phyloP scores from a whole-genome alignment of 306 rosid genomes.

The Lathyrus tuberosus region DNA sequence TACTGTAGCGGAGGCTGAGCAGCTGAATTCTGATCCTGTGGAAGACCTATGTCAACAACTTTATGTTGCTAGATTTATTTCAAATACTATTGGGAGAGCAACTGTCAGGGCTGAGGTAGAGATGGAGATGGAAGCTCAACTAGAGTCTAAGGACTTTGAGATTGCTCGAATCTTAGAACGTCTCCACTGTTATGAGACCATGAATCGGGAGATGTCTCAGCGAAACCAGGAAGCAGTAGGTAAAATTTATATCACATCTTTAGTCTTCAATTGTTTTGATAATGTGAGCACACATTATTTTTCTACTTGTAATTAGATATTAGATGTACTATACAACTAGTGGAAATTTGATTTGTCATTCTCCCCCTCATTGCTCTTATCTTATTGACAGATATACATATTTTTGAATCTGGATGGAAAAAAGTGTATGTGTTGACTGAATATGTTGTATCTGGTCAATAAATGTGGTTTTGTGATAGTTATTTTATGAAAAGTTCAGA shows the following conservation, averaged over 20 bases:
- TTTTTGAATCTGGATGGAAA: constrained; percentile 20
- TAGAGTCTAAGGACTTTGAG: constrained; percentile 85
- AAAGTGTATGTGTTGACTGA: constrained; percentile 6
- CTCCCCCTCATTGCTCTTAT: neutral
- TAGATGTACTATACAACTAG: neutral
- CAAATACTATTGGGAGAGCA: constrained; percentile 83
- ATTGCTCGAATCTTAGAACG: constrained; percentile 86
- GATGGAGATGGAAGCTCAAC: constrained; percentile 74
- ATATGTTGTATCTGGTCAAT: constrained; percentile 21
- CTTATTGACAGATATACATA: constrained; percentile 4
- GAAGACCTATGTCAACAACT: constrained; percentile 78
- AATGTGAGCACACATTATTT: neutral
- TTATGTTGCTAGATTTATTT: constrained; percentile 76
- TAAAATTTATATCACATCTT: constrained; percentile 46
- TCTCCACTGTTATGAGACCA: constrained; percentile 84
- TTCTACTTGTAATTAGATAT: constrained; percentile 1
- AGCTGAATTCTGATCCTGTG: constrained; percentile 58
- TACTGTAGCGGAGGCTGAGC: constrained; percentile 45
- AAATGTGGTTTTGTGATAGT: constrained; percentile 1
- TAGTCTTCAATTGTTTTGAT: constrained; percentile 21
- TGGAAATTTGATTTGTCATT: constrained; percentile 14
- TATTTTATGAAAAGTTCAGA: constrained; percentile 2
- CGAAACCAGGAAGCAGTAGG: constrained; percentile 95
- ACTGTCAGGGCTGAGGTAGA: constrained; percentile 82
- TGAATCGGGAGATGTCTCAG: constrained; percentile 98